A percentile compares a stretch with the other conserved stretches of the same genome.
Evolutionary conservation across 768 basidiomycete genomes (phyloP).

Genomic region (Phylloporus sp.): DNA sequence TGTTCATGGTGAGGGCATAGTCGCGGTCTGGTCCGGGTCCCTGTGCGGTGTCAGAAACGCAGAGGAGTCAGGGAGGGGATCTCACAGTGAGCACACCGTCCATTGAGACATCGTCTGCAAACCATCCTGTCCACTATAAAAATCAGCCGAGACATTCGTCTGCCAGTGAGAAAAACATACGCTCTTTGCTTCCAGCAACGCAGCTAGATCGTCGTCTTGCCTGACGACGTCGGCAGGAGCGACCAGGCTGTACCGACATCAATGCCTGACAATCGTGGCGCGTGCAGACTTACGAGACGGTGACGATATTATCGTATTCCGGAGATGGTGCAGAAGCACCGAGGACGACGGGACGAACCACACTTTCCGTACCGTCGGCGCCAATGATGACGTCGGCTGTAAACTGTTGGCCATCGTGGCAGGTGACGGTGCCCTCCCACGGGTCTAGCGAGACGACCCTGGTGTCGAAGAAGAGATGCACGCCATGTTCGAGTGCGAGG

Average conservation of each 20-base stretch:
- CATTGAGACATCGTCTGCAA: constrained; percentile 19
- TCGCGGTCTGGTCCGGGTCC: constrained; percentile 10
- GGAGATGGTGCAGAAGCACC: constrained; percentile 7
- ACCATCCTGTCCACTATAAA: constrained; percentile 20
- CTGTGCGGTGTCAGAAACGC: background rate
- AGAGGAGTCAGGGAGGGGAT: background rate
- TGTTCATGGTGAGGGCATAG: constrained; percentile 14
- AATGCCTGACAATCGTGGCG: background rate
- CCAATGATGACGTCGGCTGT: constrained; percentile 53
- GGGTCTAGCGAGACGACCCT: constrained; percentile 34
- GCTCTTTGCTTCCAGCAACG: constrained; percentile 4
- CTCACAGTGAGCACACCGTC: constrained; percentile 20
- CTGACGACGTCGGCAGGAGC: constrained; percentile 14
- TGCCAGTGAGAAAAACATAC: constrained; percentile 3
- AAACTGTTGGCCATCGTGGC: constrained; percentile 40
- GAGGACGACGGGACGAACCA: constrained; percentile 35
- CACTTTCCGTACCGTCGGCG: constrained; percentile 55
- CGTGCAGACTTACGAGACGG: constrained; percentile 10
- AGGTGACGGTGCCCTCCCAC: constrained; percentile 28
- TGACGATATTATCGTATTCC: constrained; percentile 13
- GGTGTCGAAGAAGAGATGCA: constrained; percentile 40
- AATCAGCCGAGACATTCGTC: background rate
- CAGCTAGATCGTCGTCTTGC: constrained; percentile 16
- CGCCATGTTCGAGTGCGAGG: constrained; percentile 46
- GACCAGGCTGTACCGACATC: constrained; percentile 6